Conservation (phyloP, 73 alveolate species). For the Paramecium pentaurelia region DNA sequence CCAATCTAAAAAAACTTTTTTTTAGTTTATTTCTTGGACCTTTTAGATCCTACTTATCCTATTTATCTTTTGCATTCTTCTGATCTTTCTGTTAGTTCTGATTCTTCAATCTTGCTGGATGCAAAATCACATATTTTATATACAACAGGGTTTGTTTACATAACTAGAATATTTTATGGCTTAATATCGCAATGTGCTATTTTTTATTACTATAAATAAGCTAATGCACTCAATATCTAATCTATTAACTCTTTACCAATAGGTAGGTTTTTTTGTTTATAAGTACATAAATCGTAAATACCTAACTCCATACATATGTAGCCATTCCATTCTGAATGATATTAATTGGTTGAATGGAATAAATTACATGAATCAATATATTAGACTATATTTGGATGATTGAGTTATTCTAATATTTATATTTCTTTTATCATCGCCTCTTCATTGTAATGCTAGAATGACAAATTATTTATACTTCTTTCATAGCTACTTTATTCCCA, state of each 20-base stretch:
- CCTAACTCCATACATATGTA: background rate
- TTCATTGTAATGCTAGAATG: background rate
- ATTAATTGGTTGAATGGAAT: background rate
- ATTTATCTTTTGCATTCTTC: background rate
- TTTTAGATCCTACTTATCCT: background rate
- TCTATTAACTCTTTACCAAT: background rate
- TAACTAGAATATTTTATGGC: slow-evolving; percentile 11
- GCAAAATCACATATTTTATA: slow-evolving; percentile 13
- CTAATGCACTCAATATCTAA: background rate
- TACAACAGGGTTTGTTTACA: background rate
- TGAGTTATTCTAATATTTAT: background rate
- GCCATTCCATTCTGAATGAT: background rate
- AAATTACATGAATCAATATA: background rate
- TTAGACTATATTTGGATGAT: slow-evolving; percentile 33
- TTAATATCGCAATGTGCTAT: slow-evolving; percentile 26
- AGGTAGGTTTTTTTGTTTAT: background rate
- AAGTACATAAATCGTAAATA: background rate
- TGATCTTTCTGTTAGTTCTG: background rate
- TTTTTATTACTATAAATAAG: background rate
- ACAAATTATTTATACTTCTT: background rate
- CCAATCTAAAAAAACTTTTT: background rate
- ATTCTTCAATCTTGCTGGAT: background rate
- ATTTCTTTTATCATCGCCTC: background rate
- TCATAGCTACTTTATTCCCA: background rate
- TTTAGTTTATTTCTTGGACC: too few relatives aligned